phyloP scores from a whole-genome alignment of 306 rosid species.

The Sphenostylis stenocarpa region DNA sequence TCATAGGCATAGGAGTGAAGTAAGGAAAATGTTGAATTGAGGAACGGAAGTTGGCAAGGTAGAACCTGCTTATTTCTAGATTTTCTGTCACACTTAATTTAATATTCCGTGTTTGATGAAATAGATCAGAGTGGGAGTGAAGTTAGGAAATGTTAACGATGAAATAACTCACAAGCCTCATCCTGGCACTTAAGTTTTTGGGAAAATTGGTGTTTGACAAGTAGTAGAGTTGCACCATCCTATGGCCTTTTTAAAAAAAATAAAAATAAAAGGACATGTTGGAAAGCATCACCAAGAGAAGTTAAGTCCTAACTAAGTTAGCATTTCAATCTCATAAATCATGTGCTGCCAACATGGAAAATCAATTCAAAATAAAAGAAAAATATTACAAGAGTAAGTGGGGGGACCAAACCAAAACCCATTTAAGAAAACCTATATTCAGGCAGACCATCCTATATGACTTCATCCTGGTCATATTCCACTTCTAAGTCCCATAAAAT shows the following conservation, averaged over 20 bases:
- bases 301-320: too few relatives aligned
- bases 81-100: not conserved
- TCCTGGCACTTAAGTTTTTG: not conserved
- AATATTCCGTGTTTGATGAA: not conserved
- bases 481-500: not conserved
- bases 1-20: not conserved
- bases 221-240: not conserved
- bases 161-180: not conserved
- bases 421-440: too few relatives aligned
- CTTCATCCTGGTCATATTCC: not conserved
- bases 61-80: slow-evolving; percentile 5
- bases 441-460: too few relatives aligned
- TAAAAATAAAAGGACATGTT: too few relatives aligned
- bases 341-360: too few relatives aligned
- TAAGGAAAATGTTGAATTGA: not conserved
- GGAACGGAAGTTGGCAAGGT: not conserved
- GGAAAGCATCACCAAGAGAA: too few relatives aligned
- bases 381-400: too few relatives aligned
- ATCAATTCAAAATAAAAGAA: too few relatives aligned
- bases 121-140: slow-evolving; percentile 8
- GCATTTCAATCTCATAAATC: too few relatives aligned
- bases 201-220: not conserved
- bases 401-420: too few relatives aligned
- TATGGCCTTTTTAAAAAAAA: too few relatives aligned
- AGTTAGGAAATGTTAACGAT: not conserved